phyloP scores from a whole-genome alignment of 1,284 basidiomycete species.

The Pascua guehoae region DNA sequence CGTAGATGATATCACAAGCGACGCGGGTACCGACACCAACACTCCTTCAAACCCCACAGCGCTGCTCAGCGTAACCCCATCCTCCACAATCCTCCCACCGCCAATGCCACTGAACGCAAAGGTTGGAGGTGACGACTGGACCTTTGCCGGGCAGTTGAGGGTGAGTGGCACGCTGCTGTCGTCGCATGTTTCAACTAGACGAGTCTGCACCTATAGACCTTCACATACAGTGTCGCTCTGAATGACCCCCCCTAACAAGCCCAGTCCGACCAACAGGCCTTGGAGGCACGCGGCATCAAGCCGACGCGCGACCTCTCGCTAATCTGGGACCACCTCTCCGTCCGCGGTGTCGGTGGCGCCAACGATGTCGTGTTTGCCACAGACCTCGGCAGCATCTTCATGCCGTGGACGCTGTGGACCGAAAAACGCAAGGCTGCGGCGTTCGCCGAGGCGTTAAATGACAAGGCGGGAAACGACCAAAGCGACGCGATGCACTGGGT shows the following conservation, averaged over 20 bases:
- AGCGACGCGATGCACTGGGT: constrained; percentile 23
- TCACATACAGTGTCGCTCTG: neutral
- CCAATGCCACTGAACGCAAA: no score
- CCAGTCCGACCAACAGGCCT: constrained; percentile 9
- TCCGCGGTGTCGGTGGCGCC: constrained; percentile 35
- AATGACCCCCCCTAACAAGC: neutral
- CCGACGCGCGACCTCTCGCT: constrained; percentile 23
- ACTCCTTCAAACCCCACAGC: no score
- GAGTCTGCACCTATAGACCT: neutral
- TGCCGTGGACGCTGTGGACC: constrained; percentile 29
- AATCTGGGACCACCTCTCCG: constrained; percentile 33
- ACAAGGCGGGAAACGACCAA: neutral
- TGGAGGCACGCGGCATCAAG: constrained; percentile 7
- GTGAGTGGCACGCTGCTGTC: neutral
- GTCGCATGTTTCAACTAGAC: neutral
- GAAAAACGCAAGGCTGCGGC: constrained; percentile 33
- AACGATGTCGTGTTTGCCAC: constrained; percentile 39
- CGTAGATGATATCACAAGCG: no score
- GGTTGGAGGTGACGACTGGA: neutral
- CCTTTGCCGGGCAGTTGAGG: constrained; percentile 1
- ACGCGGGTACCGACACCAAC: no score
- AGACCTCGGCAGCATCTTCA: constrained; percentile 34
- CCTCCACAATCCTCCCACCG: no score
- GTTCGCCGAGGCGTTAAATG: constrained; percentile 17
- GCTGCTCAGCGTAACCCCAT: no score